These are phyloP conservation scores for Nicotiana undulata DNA, from an alignment of 257 asterid species.

Conservation along the genomic window DNA sequence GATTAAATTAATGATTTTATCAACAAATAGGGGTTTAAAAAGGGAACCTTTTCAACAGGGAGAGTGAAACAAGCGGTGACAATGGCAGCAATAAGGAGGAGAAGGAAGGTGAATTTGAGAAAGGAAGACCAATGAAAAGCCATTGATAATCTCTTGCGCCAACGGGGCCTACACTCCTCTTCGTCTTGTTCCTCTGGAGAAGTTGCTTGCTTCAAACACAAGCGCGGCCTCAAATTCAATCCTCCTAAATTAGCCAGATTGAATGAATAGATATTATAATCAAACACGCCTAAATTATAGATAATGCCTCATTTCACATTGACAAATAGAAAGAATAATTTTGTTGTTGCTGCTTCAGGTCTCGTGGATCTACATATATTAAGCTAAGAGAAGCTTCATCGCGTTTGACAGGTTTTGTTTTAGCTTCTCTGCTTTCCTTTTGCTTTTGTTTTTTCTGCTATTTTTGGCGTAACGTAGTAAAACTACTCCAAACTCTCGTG, in stretches of 20 bases:
- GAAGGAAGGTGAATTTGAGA: slow-evolving; percentile 44
- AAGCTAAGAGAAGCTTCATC: not conserved
- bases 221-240: slow-evolving; percentile 65
- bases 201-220: slow-evolving; percentile 66
- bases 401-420: not conserved
- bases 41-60: slow-evolving; percentile 72
- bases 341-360: not conserved
- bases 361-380: not conserved
- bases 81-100: slow-evolving; percentile 55
- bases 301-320: not conserved
- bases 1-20: not conserved
- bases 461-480: slow-evolving; percentile 1
- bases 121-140: slow-evolving; percentile 63
- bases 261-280: not conserved
- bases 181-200: slow-evolving; percentile 45
- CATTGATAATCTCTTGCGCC: slow-evolving; percentile 77
- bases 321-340: not conserved
- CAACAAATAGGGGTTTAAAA: not conserved
- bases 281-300: not conserved
- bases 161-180: slow-evolving; percentile 62
- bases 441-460: not conserved
- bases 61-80: slow-evolving; percentile 76
- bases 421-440: not conserved
- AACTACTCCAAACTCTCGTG: not conserved
- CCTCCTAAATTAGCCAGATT: slow-evolving; percentile 89